phyloP scores from a whole-genome alignment of 2,329 filamentous ascomycete species.

The Camillea tinctor region DNA sequence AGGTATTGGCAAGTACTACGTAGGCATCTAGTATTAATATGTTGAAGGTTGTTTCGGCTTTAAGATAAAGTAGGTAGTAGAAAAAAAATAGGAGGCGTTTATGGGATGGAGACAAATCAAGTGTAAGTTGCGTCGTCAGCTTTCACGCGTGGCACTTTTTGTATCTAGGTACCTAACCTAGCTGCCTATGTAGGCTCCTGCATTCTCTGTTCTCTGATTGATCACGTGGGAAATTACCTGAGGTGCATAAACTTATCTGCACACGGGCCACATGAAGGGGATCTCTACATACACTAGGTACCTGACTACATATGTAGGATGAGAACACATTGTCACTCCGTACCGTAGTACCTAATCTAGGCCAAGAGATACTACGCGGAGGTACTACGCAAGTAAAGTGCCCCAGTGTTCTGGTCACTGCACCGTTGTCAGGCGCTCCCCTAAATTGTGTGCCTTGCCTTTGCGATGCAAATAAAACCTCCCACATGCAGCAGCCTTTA shows the following conservation, averaged over 20 bases:
- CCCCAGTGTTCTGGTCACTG: not conserved
- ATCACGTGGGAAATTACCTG: not conserved
- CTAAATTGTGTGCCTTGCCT: conserved; percentile 7
- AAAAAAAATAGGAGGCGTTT: too few relatives aligned
- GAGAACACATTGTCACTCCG: not conserved
- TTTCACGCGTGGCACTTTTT: not conserved
- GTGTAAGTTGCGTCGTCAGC: not conserved
- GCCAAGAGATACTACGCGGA: conserved; percentile 3
- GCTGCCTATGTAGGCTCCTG: not conserved
- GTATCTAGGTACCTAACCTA: too few relatives aligned
- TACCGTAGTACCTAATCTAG: not conserved
- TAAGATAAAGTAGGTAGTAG: too few relatives aligned
- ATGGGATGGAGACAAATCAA: not conserved
- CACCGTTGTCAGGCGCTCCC: conserved; percentile 13
- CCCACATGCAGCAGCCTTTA: not conserved
- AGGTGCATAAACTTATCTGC: too few relatives aligned
- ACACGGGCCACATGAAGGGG: too few relatives aligned
- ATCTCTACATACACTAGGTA: not conserved
- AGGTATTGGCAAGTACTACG: too few relatives aligned
- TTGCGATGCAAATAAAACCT: conserved; percentile 17
- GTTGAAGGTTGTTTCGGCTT: too few relatives aligned
- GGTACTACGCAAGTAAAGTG: not conserved
- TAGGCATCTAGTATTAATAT: too few relatives aligned
- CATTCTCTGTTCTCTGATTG: not conserved
- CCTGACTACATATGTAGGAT: not conserved